These are phyloP conservation scores for Mucor sp. DNA, from an alignment of 371 early-diverging fungal genomes.

Conservation along the genomic window DNA sequence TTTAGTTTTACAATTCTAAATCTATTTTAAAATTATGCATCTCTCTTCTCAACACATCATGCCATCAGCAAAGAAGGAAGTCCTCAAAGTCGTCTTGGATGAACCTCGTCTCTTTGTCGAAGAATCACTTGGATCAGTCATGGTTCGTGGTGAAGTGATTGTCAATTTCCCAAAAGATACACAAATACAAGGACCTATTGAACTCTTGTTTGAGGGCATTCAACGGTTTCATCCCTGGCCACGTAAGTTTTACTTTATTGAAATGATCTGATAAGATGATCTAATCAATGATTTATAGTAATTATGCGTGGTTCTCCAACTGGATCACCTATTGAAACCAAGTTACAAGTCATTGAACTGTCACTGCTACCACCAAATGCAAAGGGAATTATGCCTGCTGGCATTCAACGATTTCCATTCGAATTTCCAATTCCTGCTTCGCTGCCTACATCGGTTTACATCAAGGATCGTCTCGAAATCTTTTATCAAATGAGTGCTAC, in stretches of 20 bases:
- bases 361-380: slow-evolving; percentile 42
- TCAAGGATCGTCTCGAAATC: slow-evolving; percentile 37
- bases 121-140: slow-evolving; percentile 33
- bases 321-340: slow-evolving; percentile 35
- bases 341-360: slow-evolving; percentile 37
- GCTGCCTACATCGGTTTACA: slow-evolving; percentile 31
- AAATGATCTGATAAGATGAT: background rate
- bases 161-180: slow-evolving; percentile 40
- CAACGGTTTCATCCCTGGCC: slow-evolving; percentile 42
- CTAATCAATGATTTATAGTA: slow-evolving; percentile 15
- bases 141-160: slow-evolving; percentile 49
- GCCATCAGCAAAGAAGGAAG: slow-evolving; percentile 13
- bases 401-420: slow-evolving; percentile 47
- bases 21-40: background rate
- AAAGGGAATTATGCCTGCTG: slow-evolving; percentile 45
- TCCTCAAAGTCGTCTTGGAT: slow-evolving; percentile 35
- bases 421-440: slow-evolving; percentile 47
- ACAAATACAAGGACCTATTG: slow-evolving; percentile 43
- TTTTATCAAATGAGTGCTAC: slow-evolving; percentile 37
- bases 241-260: slow-evolving; percentile 22
- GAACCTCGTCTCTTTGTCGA: slow-evolving; percentile 37
- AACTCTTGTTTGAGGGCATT: slow-evolving; percentile 42
- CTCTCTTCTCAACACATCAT: background rate
- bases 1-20: background rate
- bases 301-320: slow-evolving; percentile 28